A percentile compares a stretch with the other conserved stretches of the same genome.
Evolutionary conservation across 2,329 filamentous ascomycete species (phyloP).

Genomic region (Drechslera avenae): DNA sequence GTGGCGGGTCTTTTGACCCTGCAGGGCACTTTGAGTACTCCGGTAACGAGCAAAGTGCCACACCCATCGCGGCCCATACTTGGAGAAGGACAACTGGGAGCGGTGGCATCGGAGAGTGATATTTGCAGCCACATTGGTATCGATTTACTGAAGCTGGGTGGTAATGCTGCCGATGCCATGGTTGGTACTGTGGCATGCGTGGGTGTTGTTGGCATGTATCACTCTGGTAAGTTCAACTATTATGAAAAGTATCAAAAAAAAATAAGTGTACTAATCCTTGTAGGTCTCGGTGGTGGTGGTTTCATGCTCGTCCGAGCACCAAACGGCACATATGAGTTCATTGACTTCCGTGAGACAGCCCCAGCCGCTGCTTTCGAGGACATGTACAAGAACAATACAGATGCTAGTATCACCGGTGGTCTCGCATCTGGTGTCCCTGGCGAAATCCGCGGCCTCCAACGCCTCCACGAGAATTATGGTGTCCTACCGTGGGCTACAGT

Average conservation of each 20-base stretch:
- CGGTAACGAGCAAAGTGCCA: constrained; percentile 19
- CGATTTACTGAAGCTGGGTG: constrained; percentile 55
- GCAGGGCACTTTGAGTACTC: constrained; percentile 34
- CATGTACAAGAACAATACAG: constrained; percentile 78
- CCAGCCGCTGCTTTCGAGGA: constrained; percentile 79
- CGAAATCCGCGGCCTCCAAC: constrained; percentile 77
- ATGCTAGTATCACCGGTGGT: constrained; percentile 72
- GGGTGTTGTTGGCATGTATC: constrained; percentile 57
- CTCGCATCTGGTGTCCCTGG: constrained; percentile 71
- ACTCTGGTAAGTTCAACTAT: constrained; percentile 39
- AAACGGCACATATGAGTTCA: constrained; percentile 78
- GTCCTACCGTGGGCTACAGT: constrained; percentile 62
- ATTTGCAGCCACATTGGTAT: constrained; percentile 55
- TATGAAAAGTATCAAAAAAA: no score
- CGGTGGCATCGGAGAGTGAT: constrained; percentile 53
- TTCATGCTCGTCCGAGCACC: constrained; percentile 80
- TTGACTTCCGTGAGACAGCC: constrained; percentile 90
- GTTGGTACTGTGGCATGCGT: constrained; percentile 56
- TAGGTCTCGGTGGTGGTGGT: constrained; percentile 84
- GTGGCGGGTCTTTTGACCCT: constrained; percentile 35
- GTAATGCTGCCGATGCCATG: constrained; percentile 57
- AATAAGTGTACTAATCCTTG: constrained; percentile 5
- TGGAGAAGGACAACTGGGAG: constrained; percentile 45
- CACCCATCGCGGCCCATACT: constrained; percentile 21
- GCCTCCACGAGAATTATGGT: constrained; percentile 76